Base-by-base conservation (phyloP, 805 yeast species). In the Wickerhamomyces alni region DNA sequence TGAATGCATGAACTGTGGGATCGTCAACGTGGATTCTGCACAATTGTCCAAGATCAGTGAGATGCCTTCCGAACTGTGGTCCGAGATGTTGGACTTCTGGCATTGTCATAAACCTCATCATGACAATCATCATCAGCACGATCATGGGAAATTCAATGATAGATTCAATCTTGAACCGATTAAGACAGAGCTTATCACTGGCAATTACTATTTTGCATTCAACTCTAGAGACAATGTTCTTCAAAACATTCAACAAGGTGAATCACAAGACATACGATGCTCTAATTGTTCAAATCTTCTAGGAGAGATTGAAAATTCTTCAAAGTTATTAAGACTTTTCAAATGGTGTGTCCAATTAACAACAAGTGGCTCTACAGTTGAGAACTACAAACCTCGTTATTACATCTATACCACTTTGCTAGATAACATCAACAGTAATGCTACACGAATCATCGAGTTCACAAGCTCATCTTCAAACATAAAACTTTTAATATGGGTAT, bases 61-160 rank as follows among this genome's bases (percentile, higher is more conserved):
- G 29, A 75, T 91, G 80, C 99, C 99, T 0, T 83, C 95, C 1
- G 97, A 88, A 54, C 67, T 77, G 36, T 91, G 99, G 99, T 77
- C 82, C 12, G 99, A 91, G 57, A 65, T 93, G 73, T 83, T 91
- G 95, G 98, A 91, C 42, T 84, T 83, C 48, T 91, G 99, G 99
- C 97, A 91, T 58, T 91, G 99, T 56, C 97, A 91, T 55, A 83
- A 82, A 51, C 94, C 94, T 0, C 54, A 56, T 24, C 57, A 59
- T 42, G 48, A 55, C 31, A 24, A 24, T 2, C 30, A 17, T 12
- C 33, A 30, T n/a, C 33, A 34, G 13, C 12, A 26, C 13, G 12
- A 5, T 11, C 28, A 26, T 13, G 12, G 6, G 35, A 30, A 41
- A 38, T 21, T 21, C 24, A 21, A 40, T 53, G 18, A 64, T 70